A percentile compares a stretch with the other conserved stretches of the same genome.
These are phyloP conservation scores for Arachis stenosperma DNA, from an alignment of 306 rosid species.

Conservation along the genomic window DNA sequence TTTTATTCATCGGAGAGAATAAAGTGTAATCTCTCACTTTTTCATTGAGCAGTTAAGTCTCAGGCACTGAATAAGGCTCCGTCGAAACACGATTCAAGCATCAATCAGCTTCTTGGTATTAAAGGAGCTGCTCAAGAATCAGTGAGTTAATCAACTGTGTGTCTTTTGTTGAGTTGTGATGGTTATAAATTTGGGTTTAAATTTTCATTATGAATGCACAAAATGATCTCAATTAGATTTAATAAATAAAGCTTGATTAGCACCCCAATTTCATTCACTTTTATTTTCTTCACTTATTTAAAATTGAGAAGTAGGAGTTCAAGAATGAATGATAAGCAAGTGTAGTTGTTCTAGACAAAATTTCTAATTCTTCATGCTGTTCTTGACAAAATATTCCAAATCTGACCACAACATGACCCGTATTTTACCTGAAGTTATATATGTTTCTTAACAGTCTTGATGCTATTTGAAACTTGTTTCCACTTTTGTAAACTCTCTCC, in stretches of 20 bases:
- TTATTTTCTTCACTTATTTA: not conserved
- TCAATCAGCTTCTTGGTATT: conserved; percentile 6
- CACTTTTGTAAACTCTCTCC: no score
- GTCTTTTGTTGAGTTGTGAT: conserved; percentile 16
- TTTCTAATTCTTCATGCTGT: not conserved
- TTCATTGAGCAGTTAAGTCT: no score
- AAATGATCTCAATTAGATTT: no score
- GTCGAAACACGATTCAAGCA: no score
- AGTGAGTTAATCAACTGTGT: conserved; percentile 38
- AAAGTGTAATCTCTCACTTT: no score
- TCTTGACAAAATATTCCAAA: not conserved
- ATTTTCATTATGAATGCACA: no score
- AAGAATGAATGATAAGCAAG: not conserved
- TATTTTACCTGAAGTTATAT: not conserved
- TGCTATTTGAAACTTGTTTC: not conserved
- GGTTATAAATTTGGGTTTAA: not conserved
- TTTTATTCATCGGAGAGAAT: no score
- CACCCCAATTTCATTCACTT: no score
- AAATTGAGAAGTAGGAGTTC: not conserved
- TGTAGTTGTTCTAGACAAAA: not conserved
- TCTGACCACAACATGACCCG: not conserved
- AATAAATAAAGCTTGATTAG: no score
- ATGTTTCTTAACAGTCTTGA: not conserved
- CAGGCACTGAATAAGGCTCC: no score
- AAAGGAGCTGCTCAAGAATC: conserved; percentile 60